phyloP scores from a whole-genome alignment of 371 early-diverging fungal genomes.

The Smittium culicis region DNA sequence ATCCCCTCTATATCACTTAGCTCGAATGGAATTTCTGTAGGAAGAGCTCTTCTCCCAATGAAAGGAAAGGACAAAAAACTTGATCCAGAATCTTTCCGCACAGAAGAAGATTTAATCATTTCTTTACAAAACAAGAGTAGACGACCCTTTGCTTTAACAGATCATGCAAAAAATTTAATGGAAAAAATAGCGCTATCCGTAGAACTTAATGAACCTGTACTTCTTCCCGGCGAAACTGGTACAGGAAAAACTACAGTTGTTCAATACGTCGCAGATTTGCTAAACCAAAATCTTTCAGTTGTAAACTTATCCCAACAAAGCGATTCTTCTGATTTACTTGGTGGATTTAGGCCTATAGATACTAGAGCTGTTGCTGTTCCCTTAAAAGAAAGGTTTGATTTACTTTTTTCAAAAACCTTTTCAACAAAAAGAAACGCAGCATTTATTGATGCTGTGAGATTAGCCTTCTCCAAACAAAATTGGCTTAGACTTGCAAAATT shows the following conservation, averaged over 20 bases:
- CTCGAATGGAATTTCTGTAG: neutral
- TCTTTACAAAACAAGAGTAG: slow-evolving; percentile 1
- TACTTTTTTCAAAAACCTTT: slow-evolving; percentile 72
- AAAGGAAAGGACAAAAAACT: neutral
- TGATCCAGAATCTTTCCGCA: neutral
- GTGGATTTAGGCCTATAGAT: slow-evolving; percentile 95
- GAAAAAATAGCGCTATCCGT: slow-evolving; percentile 76
- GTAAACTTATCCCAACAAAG: slow-evolving; percentile 97
- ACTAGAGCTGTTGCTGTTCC: slow-evolving; percentile 62
- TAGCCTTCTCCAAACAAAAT: slow-evolving; percentile 51
- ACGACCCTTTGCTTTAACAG: slow-evolving; percentile 63
- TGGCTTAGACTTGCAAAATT: slow-evolving; percentile 66
- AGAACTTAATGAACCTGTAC: slow-evolving; percentile 67
- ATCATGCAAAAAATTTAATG: slow-evolving; percentile 57
- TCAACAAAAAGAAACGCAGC: slow-evolving; percentile 69
- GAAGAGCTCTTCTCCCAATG: neutral
- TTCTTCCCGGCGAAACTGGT: slow-evolving; percentile 98
- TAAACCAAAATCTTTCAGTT: slow-evolving; percentile 66
- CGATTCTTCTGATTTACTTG: slow-evolving; percentile 93
- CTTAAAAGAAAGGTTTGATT: slow-evolving; percentile 70
- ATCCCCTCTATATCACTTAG: slow-evolving; percentile 47
- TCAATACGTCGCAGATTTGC: slow-evolving; percentile 78
- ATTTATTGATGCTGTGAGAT: slow-evolving; percentile 66
- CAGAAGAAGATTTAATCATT: neutral
- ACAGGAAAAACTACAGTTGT: slow-evolving; percentile 98